Percentiles rank a stretch among this genome's conserved stretches.
Conservation (phyloP, 768 basidiomycete species). For the Hericium rajendrae region DNA sequence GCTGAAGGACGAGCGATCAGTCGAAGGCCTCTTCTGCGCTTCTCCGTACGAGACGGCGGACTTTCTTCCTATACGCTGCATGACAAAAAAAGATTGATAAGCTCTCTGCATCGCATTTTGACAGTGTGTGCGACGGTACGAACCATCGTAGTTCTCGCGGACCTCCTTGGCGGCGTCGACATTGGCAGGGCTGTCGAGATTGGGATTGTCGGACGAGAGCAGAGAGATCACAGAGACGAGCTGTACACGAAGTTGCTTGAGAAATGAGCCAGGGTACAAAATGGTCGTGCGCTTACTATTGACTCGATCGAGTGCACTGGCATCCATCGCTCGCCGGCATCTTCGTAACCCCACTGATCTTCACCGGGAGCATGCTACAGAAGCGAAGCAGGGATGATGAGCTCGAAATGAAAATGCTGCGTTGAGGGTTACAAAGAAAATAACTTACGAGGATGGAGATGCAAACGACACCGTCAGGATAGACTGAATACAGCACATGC, state of each 20-base stretch:
- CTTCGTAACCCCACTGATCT: constrained; percentile 95
- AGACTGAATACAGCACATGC: constrained; percentile 46
- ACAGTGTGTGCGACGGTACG: constrained; percentile 13
- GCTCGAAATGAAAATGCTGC: background rate
- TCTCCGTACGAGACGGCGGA: constrained; percentile 75
- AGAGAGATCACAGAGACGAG: constrained; percentile 95
- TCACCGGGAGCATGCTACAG: constrained; percentile 86
- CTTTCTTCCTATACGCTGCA: constrained; percentile 90
- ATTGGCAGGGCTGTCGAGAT: constrained; percentile 90
- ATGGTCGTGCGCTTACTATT: constrained; percentile 48
- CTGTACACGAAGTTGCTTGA: constrained; percentile 29
- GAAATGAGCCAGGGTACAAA: constrained; percentile 3
- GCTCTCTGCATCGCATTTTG: background rate
- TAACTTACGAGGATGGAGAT: constrained; percentile 81
- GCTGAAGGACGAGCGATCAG: background rate
- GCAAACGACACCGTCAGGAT: constrained; percentile 86
- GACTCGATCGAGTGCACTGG: constrained; percentile 96
- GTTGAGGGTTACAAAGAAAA: background rate
- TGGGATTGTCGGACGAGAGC: constrained; percentile 84
- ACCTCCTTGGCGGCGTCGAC: constrained; percentile 92
- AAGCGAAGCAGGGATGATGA: constrained; percentile 1
- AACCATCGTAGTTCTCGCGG: constrained; percentile 53
- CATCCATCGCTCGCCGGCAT: constrained; percentile 94
- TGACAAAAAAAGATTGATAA: constrained; percentile 15
- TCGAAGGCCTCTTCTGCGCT: constrained; percentile 78